Base-by-base conservation (phyloP, 805 yeast species). In the Candida sithepensis region DNA sequence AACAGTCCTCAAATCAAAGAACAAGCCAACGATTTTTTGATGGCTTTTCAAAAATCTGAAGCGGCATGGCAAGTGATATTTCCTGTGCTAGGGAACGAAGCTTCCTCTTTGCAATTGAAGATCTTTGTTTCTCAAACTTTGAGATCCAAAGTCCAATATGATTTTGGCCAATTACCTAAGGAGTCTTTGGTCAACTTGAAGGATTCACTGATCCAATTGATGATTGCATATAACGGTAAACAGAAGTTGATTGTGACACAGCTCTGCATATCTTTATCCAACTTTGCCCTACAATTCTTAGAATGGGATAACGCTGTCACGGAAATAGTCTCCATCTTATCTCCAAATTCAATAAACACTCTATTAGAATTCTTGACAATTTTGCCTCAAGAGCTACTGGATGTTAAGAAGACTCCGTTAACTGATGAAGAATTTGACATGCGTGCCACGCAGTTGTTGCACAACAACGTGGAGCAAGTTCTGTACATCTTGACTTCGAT, bases 41-140 rank as follows among this genome's bases (percentile, higher is more conserved):
- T 91, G 63, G 69, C 75, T 28, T 94, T 94, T 67, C 97, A 94
- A 66, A 85, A 90, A 63, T 82, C 91, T 0, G 70, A 73, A 32
- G 81, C 78, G 49, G 94, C 98, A 0, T 94, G 99, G 99, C 72
- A 75, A 26, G 60, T 80, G 1, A 74, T 83, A 32, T 85, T 84
- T 59, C 71, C 74, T 41, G 73, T 85, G 1, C 72, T 90, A 28
- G 63, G 63, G 24, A 50, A 55, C 24, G 51, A 55, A 12, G 47
- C 58, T 9, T 55, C 65, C 18, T 57, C 65, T 5, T 53, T 81
- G 39, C 88, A 85, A 60, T 68, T 85, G 43, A 82, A 82, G 58
- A 72, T 94, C 58, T 94, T 95, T 70, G 85, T 92, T 14, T 85
- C 97, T 0, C 99, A 95, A 64, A 94, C 99, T 0, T 69, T 94